Base-by-base conservation (phyloP, 768 basidiomycete genomes). In the Gautieria morchelliformis region DNA sequence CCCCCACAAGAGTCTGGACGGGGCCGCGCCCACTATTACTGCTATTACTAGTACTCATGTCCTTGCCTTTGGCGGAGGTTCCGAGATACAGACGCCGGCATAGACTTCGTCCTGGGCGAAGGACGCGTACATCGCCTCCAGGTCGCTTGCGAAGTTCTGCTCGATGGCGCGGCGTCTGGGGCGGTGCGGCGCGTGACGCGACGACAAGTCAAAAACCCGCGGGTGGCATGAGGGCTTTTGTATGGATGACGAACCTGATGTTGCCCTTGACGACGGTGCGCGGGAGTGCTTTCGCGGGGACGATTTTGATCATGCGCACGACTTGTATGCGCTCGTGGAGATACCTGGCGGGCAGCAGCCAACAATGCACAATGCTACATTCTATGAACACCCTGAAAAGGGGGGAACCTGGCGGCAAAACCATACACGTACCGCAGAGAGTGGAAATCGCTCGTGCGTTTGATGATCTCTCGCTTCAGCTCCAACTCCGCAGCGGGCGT, bases 271-370 rank as follows among this genome's bases (percentile, higher is more conserved):
- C 64, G 64, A 20, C 64, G 44, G 19, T 64, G 52, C 54, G 52
- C 58, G 30, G 66, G 54, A 30, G 56, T 39, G 39, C 48, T 52
- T 39, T 44, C 17, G 52, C 46, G 14, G 45, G 58, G 27, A 48
- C 52, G 30, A 63, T 19, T 9, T 70, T 58, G 41, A 72, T 67
- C 44, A 66, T 67, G 3, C 49, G 14, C 4, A 59, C 46, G 10
- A 48, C 58, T 10, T 62, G 61, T 19, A 72, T 63, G 10, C 65
- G 64, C 51, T 72, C 71, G 32, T 69, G 69, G 1, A 56, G 32
- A 49, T 56, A 56, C 32, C 55, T 45, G 33, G 2, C 15, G n/a
- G n/a, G n/a, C n/a, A n/a, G n/a, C n/a, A n/a, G n/a, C n/a, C n/a
- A n/a, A 39, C 20, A 35, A 15, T 17, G 7, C 14, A 39, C 17